Conservation (phyloP, 768 basidiomycete genomes). For the Leucogyrophana mollusca region DNA sequence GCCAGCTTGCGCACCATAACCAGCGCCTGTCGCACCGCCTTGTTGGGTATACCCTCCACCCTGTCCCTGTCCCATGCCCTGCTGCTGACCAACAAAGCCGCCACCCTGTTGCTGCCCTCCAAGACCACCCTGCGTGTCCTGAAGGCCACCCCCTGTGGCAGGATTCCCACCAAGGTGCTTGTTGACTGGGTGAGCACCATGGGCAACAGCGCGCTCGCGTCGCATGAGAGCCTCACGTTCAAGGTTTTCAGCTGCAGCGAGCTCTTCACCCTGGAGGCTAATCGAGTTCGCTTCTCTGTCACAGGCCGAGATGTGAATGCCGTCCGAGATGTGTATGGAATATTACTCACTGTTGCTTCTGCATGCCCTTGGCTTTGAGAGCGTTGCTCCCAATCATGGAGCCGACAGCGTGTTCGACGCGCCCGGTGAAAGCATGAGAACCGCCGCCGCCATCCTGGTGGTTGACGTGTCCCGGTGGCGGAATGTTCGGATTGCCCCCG, state of each 20-base stretch:
- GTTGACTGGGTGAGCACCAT: constrained; percentile 38
- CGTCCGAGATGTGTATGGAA: background rate
- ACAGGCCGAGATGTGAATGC: background rate
- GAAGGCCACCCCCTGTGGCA: background rate
- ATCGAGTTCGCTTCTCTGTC: constrained; percentile 44
- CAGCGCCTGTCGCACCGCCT: background rate
- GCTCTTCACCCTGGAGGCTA: constrained; percentile 45
- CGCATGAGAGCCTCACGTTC: constrained; percentile 48
- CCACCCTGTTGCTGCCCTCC: background rate
- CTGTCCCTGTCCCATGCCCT: background rate
- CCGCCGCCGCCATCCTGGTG: constrained; percentile 13
- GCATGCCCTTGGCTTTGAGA: constrained; percentile 46
- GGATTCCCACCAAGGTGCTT: constrained; percentile 24
- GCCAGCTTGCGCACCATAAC: background rate
- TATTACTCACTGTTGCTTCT: constrained; percentile 45
- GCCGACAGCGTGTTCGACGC: constrained; percentile 48
- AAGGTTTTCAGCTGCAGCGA: constrained; percentile 53
- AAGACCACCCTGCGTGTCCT: background rate
- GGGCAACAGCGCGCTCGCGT: constrained; percentile 52
- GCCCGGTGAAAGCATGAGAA: constrained; percentile 41
- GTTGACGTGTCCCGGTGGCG: background rate
- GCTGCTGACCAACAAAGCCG: background rate
- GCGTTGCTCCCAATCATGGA: constrained; percentile 43
- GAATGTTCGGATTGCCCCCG: background rate
- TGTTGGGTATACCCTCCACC: background rate